Conservation (phyloP, 257 asterid species). For the Galeopsis tetrahit region DNA sequence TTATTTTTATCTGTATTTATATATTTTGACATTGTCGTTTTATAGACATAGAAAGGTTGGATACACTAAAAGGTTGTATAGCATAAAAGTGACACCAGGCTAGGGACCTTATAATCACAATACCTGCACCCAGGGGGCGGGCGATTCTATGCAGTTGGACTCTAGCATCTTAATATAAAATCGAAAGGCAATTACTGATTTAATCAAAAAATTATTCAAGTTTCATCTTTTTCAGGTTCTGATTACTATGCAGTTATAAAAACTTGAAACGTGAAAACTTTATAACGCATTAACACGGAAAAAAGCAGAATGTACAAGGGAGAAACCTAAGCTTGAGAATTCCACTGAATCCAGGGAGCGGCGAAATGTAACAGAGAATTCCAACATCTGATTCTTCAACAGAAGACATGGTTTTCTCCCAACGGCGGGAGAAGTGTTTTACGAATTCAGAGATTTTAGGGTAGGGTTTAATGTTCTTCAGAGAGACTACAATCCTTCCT, state of each 20-base stretch:
- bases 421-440: constrained; percentile 29
- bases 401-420: constrained; percentile 47
- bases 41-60: neutral
- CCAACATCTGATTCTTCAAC: constrained; percentile 83
- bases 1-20: too few species aligned
- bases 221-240: neutral
- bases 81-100: neutral
- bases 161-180: neutral
- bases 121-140: neutral
- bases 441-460: constrained; percentile 2
- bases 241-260: neutral
- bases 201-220: neutral
- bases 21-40: too few species aligned
- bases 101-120: neutral
- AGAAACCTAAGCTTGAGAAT: constrained; percentile 84
- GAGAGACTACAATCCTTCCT: neutral
- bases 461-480: constrained; percentile 35
- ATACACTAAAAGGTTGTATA: neutral
- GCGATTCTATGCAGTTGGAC: neutral
- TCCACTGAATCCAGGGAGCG: constrained; percentile 85
- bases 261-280: neutral
- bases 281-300: neutral
- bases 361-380: constrained; percentile 76
- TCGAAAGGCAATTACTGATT: neutral
- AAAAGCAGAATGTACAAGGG: neutral